A percentile compares a stretch with the other conserved stretches of the same genome.
These are phyloP conservation scores for Fraxinus pennsylvanica DNA, from an alignment of 257 asterid genomes.

Conservation along the genomic window DNA sequence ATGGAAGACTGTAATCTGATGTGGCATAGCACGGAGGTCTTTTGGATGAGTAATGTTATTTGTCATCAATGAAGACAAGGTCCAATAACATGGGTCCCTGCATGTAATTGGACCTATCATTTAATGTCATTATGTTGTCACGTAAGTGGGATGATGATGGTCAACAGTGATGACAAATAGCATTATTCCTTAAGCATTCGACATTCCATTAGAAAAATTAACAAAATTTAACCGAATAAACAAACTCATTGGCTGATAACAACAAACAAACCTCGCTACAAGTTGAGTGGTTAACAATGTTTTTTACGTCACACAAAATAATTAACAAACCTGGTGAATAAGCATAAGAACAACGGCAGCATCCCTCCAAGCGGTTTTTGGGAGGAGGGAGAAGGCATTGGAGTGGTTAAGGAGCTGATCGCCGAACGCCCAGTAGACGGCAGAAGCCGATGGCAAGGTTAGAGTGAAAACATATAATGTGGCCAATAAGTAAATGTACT, in stretches of 20 bases:
- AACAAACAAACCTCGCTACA: background rate
- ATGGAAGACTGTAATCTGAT: no score
- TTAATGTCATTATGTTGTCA: no score
- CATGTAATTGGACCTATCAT: no score
- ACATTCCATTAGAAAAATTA: no score
- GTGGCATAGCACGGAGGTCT: background rate
- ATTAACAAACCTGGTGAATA: constrained; percentile 66
- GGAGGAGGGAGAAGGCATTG: constrained; percentile 82
- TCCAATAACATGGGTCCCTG: no score
- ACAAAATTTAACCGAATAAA: no score
- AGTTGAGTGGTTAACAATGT: background rate
- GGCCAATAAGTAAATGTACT: constrained; percentile 70
- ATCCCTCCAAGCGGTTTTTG: constrained; percentile 58
- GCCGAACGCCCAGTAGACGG: constrained; percentile 87
- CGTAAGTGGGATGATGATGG: no score
- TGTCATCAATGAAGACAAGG: no score
- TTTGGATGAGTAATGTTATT: no score
- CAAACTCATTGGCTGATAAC: background rate
- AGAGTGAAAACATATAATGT: constrained; percentile 82
- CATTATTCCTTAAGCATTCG: no score
- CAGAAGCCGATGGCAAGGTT: constrained; percentile 76
- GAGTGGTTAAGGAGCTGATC: constrained; percentile 71
- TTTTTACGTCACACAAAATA: background rate
- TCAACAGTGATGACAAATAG: no score
- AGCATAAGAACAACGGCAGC: constrained; percentile 84